Evolutionary conservation across 441 rosid genomes (phyloP), one percentile per base, ranked within the genome.

Genomic region (Brassica balearica): DNA sequence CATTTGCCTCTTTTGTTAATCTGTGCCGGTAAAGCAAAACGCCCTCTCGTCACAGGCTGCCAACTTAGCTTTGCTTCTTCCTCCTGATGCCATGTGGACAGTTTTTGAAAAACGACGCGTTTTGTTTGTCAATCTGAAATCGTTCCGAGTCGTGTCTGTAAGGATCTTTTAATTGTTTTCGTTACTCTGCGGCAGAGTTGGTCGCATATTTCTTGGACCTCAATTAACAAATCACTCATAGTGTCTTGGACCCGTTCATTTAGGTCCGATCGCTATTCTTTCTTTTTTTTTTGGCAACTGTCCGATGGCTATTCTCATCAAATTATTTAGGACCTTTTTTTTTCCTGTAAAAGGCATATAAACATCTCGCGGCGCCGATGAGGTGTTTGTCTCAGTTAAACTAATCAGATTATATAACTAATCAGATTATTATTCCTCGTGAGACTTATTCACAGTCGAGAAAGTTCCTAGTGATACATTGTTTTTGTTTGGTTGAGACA

Each of bases 1-100:
- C 12, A 41, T 41, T 41, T 41, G 48, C n/a, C n/a, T 41, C 48
- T 41, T 41, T 38, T 38, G 43, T 38, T 27, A 73, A 73, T 29
- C 7, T 29, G 0, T 29, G 34, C 34, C 34, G 1, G 34, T 1
- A 29, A 29, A 29, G 34, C 34, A 29, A 29, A 29, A 29, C 34
- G 7, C 34, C 7, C 7, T 29, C 6, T 29, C 34, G 7, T 29
- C 34, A 29, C 34, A 29, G 34, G 34, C 7, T 29, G 34, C 34
- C 1, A 29, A 29, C 34, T 29, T 7, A 29, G 34, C 34, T 29
- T 29, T 29, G 34, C 34, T 5, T 29, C 34, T 29, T 29, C 34
- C 34, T 29, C 34, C 34, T 29, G 34, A 29, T 29, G 34, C 34
- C 34, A 29, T 29, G 34, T 29, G 34, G 34, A 29, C 34, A 29